Evolutionary conservation across 2,329 filamentous ascomycete species (phyloP), one percentile per base, ranked within the genome.

Genomic region (Plectosphaerella plurivora): DNA sequence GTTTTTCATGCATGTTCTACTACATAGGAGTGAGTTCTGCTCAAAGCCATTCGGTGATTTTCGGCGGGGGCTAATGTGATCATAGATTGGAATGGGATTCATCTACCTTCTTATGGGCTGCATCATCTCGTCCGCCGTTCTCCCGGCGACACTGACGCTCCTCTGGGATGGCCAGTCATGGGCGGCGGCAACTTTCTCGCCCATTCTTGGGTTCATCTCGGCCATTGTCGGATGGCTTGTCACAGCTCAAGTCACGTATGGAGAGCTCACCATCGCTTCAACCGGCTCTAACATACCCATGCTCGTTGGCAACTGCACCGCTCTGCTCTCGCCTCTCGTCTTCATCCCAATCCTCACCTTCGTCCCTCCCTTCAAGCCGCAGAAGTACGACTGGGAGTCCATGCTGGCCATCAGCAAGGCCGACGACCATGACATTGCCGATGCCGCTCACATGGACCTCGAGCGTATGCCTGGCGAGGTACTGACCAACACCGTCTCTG

Each of bases 51-150:
- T 22, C 22, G 3, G 5, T 5, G 5, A 3, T 22, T 22, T 3
- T 22, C 22, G 5, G 22, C 22, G 22, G 22, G 22, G 22, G 3
- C 22, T 22, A 22, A 22, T 22, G 3, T 22, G 22, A 22, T 22
- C 3, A 22, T 12, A 33, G 28, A 86, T 92, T 52, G 84, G 81
- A 6, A 91, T 93, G 87, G 89, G 88, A 12, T 91, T 90, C 60
- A 75, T 91, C 2, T 92, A 91, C 63, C 73, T 93, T 7, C 79
- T 93, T 63, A 93, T 93, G 89, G 89, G 89, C 8, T 86, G 88
- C 50, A 89, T 93, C 60, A 90, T 93, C 61, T 88, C 84, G 1
- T 82, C 86, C 0, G 89, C 88, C 3, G 88, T 91, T 3, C 76
- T 93, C 16, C 89, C 89, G 0, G 87, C 88, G 0, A 84, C 87